Evolutionary conservation across 163 green algal species (phyloP).

Genomic region (Prototheca wickerhamii): DNA sequence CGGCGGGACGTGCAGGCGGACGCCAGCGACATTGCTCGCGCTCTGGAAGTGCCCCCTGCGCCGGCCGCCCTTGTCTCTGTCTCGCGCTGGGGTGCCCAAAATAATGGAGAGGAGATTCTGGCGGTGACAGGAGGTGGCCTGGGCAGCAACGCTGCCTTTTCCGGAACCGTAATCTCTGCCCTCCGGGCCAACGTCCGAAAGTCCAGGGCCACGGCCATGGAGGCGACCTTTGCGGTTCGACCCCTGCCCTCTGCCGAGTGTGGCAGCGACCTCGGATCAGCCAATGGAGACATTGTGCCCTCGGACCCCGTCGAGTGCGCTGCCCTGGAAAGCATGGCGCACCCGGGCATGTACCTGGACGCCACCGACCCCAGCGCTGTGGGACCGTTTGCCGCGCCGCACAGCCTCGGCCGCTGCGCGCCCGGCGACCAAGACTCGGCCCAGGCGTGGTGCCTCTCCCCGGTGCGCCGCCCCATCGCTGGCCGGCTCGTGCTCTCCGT

Average conservation of each 20-base stretch:
- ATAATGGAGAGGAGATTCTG: no score
- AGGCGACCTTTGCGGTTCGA: constrained; percentile 12
- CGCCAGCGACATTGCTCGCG: no score
- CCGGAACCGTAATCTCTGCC: neutral
- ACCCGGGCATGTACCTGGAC: neutral
- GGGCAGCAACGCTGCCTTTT: neutral
- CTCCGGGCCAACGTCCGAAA: no score
- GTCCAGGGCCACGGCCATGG: constrained; percentile 1
- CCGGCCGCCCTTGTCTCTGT: no score
- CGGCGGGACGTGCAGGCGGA: no score
- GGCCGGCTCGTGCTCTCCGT: neutral
- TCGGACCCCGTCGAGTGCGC: no score
- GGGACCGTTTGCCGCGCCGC: neutral
- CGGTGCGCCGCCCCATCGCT: neutral
- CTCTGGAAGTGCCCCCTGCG: no score
- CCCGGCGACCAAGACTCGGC: neutral
- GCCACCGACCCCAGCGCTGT: neutral
- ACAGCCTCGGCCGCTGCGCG: neutral
- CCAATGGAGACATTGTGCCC: neutral
- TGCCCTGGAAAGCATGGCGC: neutral
- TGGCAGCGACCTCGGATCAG: neutral
- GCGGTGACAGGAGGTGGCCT: neutral
- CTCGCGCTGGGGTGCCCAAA: no score
- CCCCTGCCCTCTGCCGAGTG: neutral
- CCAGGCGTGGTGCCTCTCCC: no score